Evolutionary conservation across 495 filamentous ascomycete species (phyloP).

Genomic region (Penicillium tannophilum): DNA sequence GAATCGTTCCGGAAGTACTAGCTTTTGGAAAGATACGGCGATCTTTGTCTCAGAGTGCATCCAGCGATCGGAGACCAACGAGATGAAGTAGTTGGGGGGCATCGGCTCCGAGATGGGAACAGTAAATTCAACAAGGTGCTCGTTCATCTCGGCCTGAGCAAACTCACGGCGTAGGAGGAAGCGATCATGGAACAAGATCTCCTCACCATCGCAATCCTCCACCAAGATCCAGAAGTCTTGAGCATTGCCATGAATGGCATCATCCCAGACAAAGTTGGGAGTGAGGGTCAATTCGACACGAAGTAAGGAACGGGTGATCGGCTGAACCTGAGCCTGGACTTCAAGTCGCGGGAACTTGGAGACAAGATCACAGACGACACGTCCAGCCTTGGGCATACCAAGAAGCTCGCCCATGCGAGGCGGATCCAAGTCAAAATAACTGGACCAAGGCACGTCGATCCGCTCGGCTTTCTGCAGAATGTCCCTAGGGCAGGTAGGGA

Average conservation of each 20-base stretch:
- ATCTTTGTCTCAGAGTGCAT: constrained; percentile 97
- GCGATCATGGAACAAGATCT: constrained; percentile 93
- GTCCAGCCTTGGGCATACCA: constrained; percentile 87
- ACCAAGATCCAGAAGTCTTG: constrained; percentile 97
- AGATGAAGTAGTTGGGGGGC: constrained; percentile 98
- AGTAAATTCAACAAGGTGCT: constrained; percentile 97
- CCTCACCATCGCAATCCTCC: constrained; percentile 96
- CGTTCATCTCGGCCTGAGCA: constrained; percentile 76
- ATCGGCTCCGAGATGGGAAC: constrained; percentile 96
- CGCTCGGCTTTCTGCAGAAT: constrained; percentile 90
- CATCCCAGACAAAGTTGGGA: constrained; percentile 97
- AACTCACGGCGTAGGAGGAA: constrained; percentile 90
- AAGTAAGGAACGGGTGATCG: constrained; percentile 95
- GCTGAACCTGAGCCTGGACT: constrained; percentile 88
- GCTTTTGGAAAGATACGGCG: constrained; percentile 89
- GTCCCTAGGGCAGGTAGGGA: constrained; percentile 77
- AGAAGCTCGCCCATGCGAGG: constrained; percentile 97
- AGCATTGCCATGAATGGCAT: constrained; percentile 78
- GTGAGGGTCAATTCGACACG: constrained; percentile 89
- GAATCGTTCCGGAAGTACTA: constrained; percentile 93
- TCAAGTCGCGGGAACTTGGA: constrained; percentile 92
- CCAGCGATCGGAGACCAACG: constrained; percentile 91
- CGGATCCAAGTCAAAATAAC: constrained; percentile 93
- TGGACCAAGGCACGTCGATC: constrained; percentile 91
- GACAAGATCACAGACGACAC: constrained; percentile 79